Evolutionary conservation across 2,329 filamentous ascomycete species (phyloP).

Genomic region (Pseudogymnoascus sp.): DNA sequence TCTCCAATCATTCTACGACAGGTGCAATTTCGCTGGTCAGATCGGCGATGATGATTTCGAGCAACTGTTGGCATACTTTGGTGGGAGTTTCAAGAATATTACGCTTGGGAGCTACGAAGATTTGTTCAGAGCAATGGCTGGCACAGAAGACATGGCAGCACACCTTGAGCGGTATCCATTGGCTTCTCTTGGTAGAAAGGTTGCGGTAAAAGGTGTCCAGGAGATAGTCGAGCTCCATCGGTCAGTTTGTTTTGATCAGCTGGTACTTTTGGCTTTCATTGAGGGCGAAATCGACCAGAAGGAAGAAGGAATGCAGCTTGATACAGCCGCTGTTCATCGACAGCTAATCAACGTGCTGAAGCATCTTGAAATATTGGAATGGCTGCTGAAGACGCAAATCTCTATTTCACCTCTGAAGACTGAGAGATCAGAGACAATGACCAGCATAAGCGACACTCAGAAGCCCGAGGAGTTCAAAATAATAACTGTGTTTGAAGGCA

Average conservation of each 20-base stretch:
- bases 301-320: constrained; percentile 57
- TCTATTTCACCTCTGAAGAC: constrained; percentile 40
- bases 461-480: constrained; percentile 41
- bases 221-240: constrained; percentile 69
- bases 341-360: constrained; percentile 64
- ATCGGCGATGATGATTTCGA: constrained; percentile 77
- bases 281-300: constrained; percentile 72
- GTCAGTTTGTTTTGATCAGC: constrained; percentile 70
- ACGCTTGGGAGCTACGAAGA: constrained; percentile 47
- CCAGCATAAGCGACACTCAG: constrained; percentile 30
- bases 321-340: constrained; percentile 66
- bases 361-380: constrained; percentile 66
- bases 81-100: constrained; percentile 55
- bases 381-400: constrained; percentile 57
- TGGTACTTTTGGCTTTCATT: constrained; percentile 80
- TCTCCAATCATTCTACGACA: constrained; percentile 71
- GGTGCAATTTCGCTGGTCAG: constrained; percentile 68
- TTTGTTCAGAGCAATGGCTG: constrained; percentile 42
- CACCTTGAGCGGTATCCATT: constrained; percentile 37
- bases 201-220: constrained; percentile 69
- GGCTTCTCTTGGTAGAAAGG: constrained; percentile 68
- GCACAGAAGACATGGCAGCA: constrained; percentile 29
- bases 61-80: constrained; percentile 61
- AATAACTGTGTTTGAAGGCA: constrained; percentile 53
- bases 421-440: constrained; percentile 29